A percentile compares a stretch with the other conserved stretches of the same genome.
Conservation (phyloP, 306 rosid genomes). For the Glycine latifolia region DNA sequence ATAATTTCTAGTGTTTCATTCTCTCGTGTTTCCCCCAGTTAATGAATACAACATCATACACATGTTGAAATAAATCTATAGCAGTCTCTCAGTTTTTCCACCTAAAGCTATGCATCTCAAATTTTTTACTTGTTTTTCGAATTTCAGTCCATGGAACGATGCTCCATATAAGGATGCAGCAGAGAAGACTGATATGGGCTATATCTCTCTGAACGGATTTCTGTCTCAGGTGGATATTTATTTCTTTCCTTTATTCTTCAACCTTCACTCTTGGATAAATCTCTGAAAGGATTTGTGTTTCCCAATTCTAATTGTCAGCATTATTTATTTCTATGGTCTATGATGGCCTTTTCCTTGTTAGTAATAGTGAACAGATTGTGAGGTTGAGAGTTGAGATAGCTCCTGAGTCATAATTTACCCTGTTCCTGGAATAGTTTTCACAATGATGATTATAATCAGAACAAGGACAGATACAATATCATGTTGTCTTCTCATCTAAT, state of each 20-base stretch:
- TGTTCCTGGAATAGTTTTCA: background rate
- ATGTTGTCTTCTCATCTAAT: constrained; percentile 5
- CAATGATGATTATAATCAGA: constrained; percentile 23
- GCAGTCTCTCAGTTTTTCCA: constrained; percentile 40
- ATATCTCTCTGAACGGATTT: constrained; percentile 73
- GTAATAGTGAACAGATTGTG: constrained; percentile 1
- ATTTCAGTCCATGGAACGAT: constrained; percentile 82
- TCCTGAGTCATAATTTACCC: constrained; percentile 30
- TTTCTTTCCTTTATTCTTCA: constrained; percentile 41
- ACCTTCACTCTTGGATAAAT: constrained; percentile 14
- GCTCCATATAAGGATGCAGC: constrained; percentile 73
- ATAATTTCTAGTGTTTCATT: too few relatives aligned
- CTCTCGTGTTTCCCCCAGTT: background rate
- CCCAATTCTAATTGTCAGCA: constrained; percentile 5
- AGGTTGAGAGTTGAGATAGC: constrained; percentile 30
- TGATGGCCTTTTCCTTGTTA: constrained; percentile 1
- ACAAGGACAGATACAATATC: constrained; percentile 6
- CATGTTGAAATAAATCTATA: constrained; percentile 28
- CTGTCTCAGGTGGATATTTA: constrained; percentile 70
- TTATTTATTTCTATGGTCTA: constrained; percentile 16
- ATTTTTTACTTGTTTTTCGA: constrained; percentile 34
- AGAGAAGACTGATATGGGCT: constrained; percentile 75
- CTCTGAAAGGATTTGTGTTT: constrained; percentile 5
- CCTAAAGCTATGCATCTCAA: constrained; percentile 39
- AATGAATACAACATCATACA: background rate